Evolutionary conservation across 164 flowering plant species (phyloP).

Genomic region (Brasenia schreberi): DNA sequence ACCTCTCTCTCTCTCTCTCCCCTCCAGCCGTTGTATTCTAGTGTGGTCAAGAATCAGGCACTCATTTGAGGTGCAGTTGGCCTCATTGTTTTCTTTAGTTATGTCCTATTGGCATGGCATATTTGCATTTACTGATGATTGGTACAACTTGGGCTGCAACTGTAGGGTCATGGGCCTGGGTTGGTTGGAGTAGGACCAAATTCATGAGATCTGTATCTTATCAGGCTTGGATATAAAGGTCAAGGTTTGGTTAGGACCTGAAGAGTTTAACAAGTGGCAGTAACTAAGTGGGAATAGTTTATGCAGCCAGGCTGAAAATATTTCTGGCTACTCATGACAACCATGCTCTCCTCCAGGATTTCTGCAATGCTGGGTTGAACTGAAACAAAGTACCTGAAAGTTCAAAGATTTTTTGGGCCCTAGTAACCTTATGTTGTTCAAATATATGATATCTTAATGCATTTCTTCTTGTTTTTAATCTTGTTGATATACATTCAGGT

Average conservation of each 20-base stretch:
- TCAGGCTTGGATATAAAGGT: background rate
- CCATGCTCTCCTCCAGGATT: background rate
- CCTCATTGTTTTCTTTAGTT: background rate
- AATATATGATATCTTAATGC: background rate
- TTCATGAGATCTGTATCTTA: background rate
- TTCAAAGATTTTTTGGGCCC: background rate
- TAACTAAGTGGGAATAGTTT: background rate
- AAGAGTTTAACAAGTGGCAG: background rate
- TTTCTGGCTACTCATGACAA: background rate
- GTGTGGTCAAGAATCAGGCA: no score
- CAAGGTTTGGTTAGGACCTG: background rate
- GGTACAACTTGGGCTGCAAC: background rate
- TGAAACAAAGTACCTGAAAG: background rate
- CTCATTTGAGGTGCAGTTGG: no score
- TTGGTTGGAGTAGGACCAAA: background rate
- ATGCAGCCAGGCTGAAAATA: background rate
- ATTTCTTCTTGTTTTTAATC: background rate
- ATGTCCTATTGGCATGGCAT: background rate
- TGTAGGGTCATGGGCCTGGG: background rate
- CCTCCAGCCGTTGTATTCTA: background rate
- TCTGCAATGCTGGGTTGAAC: background rate
- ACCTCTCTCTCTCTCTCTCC: background rate
- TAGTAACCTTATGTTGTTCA: background rate
- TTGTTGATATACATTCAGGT: constrained; percentile 22
- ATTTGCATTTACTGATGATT: background rate